Base-by-base conservation (phyloP, 331 rosid species). In the Malus hybrid region DNA sequence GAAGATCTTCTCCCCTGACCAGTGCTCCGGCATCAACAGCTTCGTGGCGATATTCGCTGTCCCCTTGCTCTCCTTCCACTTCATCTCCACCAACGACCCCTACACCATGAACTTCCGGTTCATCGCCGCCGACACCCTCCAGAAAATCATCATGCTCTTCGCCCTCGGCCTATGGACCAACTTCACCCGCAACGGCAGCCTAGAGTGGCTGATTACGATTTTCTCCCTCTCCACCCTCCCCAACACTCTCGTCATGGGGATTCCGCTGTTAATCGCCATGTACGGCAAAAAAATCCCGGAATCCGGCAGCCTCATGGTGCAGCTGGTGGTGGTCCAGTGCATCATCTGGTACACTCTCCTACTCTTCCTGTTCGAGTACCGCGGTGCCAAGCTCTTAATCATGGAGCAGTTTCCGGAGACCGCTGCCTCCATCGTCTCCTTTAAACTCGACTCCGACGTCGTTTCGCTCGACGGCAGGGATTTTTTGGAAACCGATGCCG, bases 361-460 rank as follows among this genome's bases (percentile, higher is more conserved):
- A 2, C 90, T 95, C 56, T 95, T 95, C 30, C 86, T 95, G 14
- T 95, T 92, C 46, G 99, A 95, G 83, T 95, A 90, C 52, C 93
- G 99, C 8, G 94, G 97, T 5, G 99, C 99, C 1, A 95, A 92
- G 87, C 68, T 90, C 22, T 71, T 95, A 1, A 95, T 95, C 70
- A 90, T 92, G 96, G 96, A 95, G 68, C 99, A 95, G 87, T 95
- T 95, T 8, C 99, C 99, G 0, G 98, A 92, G 75, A 92, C 99
- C 15, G 98, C 98, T 0, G 98, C 98, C 6, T 92, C 98, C n/a
- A 95, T 95, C 12, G 97, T 95, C 7, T 95, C 99, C 6, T 90
- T 95, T 55, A 95, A 95, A 62, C 91, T 95, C 48, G 99, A 95
- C 73, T 95, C 99, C 42, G 99, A 95, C 75, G 97, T 95, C 28